Evolutionary conservation across 176 grass and related monocot species (phyloP).

Genomic region (Oryza glumipatula): DNA sequence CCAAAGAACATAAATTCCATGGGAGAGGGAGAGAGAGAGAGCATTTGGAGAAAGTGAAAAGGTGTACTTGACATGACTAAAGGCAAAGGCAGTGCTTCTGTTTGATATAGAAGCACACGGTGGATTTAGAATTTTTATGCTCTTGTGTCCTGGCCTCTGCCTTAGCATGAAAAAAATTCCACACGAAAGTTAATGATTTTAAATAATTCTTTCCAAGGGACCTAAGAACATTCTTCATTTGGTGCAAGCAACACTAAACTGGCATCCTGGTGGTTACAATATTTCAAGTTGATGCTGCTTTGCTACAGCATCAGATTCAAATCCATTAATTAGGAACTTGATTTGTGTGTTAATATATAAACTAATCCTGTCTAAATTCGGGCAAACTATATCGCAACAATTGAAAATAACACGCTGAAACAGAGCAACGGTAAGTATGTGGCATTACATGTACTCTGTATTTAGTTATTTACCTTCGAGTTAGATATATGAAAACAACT

Average conservation of each 20-base stretch:
- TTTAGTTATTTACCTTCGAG: neutral
- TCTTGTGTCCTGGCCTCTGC: constrained; percentile 34
- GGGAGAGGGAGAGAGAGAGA: neutral
- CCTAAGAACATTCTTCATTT: constrained; percentile 43
- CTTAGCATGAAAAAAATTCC: constrained; percentile 44
- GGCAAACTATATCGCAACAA: constrained; percentile 19
- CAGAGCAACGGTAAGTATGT: constrained; percentile 4
- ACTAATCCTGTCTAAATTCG: constrained; percentile 16
- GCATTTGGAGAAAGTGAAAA: constrained; percentile 35
- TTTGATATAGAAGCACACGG: constrained; percentile 30
- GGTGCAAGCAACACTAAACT: constrained; percentile 53
- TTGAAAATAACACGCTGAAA: constrained; percentile 21
- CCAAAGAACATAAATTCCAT: constrained; percentile 42
- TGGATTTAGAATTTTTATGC: neutral
- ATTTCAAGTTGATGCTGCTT: constrained; percentile 50
- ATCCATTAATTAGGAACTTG: constrained; percentile 40
- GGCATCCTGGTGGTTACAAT: constrained; percentile 46
- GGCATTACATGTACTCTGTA: neutral
- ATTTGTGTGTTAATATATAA: constrained; percentile 3
- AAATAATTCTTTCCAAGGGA: constrained; percentile 27
- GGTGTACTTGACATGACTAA: constrained; percentile 44
- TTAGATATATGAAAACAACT: neutral
- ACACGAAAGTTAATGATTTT: constrained; percentile 34
- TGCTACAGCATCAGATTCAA: constrained; percentile 61
- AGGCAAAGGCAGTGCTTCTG: constrained; percentile 35